phyloP scores from a whole-genome alignment of 2,329 filamentous ascomycete species.

The Niveomyces coronatus region DNA sequence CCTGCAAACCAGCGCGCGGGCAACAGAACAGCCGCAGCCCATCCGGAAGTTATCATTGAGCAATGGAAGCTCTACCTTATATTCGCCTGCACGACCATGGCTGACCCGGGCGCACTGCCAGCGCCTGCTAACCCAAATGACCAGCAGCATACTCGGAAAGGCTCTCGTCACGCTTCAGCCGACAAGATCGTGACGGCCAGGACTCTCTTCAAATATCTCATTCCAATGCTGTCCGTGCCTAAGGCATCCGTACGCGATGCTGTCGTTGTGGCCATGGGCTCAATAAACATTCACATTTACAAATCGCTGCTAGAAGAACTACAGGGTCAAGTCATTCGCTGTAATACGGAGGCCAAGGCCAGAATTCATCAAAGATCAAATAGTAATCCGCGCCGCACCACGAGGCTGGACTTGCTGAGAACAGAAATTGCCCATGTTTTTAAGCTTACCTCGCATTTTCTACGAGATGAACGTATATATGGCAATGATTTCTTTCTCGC shows the following conservation, averaged over 20 bases:
- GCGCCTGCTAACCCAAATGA: constrained; percentile 32
- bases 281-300: constrained; percentile 91
- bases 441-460: constrained; percentile 82
- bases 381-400: constrained; percentile 71
- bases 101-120: constrained; percentile 59
- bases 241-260: constrained; percentile 78
- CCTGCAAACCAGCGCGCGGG: constrained; percentile 41
- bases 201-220: constrained; percentile 82
- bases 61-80: constrained; percentile 98
- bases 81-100: constrained; percentile 91
- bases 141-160: constrained; percentile 69
- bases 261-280: constrained; percentile 83
- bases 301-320: constrained; percentile 82
- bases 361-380: constrained; percentile 78
- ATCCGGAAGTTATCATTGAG: constrained; percentile 81
- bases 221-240: constrained; percentile 72
- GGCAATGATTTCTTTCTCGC: constrained; percentile 84
- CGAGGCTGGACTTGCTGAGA: constrained; percentile 74
- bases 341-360: constrained; percentile 79
- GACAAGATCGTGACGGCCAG: constrained; percentile 80
- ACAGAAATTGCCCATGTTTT: constrained; percentile 97
- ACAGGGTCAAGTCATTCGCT: constrained; percentile 74
- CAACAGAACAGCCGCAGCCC: constrained; percentile 53
- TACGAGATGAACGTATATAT: constrained; percentile 68
- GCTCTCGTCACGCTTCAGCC: constrained; percentile 56